These are phyloP conservation scores for Rhizophagus prolifer DNA, from an alignment of 192 early-diverging fungal genomes.

Conservation along the genomic window DNA sequence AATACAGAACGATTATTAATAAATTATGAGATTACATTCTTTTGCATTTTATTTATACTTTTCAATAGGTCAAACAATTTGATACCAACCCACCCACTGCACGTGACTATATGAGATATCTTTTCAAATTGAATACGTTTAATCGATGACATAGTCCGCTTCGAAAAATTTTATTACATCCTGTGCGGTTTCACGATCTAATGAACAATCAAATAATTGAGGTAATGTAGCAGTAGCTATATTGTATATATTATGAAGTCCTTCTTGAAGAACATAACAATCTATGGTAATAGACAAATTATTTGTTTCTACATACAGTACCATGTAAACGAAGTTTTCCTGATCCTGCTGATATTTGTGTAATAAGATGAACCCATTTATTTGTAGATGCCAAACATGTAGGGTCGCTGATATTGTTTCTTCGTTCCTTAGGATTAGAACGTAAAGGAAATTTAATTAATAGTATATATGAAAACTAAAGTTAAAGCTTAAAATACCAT, in stretches of 20 bases:
- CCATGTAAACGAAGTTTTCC: constrained; percentile 25
- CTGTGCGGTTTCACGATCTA: constrained; percentile 22
- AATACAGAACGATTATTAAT: no score
- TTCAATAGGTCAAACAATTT: no score
- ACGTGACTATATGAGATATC: no score
- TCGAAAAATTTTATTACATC: constrained; percentile 21
- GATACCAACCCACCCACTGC: no score
- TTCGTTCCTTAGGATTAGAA: not conserved
- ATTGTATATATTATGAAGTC: constrained; percentile 17
- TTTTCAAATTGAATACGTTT: no score
- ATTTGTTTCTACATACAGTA: not conserved
- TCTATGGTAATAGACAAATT: not conserved
- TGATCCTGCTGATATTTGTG: constrained; percentile 20
- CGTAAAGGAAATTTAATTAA: not conserved
- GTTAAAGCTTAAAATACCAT: constrained; percentile 1
- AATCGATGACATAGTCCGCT: constrained; percentile 5
- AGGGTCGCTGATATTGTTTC: not conserved
- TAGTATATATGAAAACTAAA: not conserved
- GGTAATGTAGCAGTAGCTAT: constrained; percentile 13
- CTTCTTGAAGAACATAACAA: constrained; percentile 30
- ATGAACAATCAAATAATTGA: constrained; percentile 29
- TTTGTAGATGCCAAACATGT: constrained; percentile 14
- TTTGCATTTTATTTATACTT: no score
- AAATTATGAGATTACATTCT: no score
- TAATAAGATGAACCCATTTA: constrained; percentile 24